These are phyloP conservation scores for Corynascus novoguineensis DNA, from an alignment of 495 filamentous ascomycete genomes.

Conservation along the genomic window DNA sequence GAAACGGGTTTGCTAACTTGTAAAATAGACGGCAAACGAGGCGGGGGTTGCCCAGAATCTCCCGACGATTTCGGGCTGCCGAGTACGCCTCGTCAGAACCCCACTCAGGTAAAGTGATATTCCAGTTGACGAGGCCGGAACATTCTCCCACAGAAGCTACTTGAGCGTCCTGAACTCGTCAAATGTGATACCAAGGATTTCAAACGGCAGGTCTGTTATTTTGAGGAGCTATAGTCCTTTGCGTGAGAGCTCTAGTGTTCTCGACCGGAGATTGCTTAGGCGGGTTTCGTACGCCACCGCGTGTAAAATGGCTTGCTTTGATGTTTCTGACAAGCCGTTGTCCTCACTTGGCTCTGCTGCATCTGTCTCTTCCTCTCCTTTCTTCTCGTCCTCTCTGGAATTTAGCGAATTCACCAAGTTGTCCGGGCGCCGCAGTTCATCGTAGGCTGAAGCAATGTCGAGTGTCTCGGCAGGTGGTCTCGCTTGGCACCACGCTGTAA, in stretches of 20 bases:
- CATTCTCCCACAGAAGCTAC: neutral
- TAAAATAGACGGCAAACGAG: conserved; percentile 4
- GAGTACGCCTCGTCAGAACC: too few species aligned
- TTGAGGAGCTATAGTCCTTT: neutral
- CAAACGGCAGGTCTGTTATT: neutral
- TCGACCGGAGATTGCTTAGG: neutral
- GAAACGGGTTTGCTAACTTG: neutral
- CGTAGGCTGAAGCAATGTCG: neutral
- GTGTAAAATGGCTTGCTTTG: neutral
- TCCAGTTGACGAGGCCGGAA: neutral
- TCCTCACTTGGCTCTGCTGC: neutral
- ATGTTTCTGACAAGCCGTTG: neutral
- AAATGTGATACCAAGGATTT: neutral
- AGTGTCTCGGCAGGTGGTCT: neutral
- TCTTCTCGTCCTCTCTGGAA: neutral
- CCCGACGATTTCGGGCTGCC: neutral
- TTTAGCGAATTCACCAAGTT: too few species aligned
- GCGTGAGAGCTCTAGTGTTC: neutral
- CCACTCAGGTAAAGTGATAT: neutral
- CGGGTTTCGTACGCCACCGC: neutral
- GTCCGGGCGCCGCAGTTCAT: neutral
- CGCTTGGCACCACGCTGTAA: neutral
- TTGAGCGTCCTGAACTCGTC: neutral
- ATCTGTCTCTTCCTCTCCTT: neutral
- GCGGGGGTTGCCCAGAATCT: neutral